A percentile compares a stretch with the other conserved stretches of the same genome.
These are phyloP conservation scores for Pythium oligandrum DNA, from an alignment of 352 stramenopile genomes.

Conservation along the genomic window DNA sequence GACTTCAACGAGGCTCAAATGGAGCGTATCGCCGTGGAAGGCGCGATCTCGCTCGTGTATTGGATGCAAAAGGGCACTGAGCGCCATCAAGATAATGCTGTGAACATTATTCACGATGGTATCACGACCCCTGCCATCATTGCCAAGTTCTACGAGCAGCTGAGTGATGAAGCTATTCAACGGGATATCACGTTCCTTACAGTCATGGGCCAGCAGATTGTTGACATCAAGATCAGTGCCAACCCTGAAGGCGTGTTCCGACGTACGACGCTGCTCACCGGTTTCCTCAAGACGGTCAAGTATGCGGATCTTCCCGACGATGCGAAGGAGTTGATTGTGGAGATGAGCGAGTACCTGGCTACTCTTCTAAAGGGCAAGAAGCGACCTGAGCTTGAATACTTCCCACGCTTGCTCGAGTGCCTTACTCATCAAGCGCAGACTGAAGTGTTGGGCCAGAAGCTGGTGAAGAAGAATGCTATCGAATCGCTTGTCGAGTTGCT, in stretches of 20 bases:
- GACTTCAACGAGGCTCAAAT: slow-evolving; percentile 49
- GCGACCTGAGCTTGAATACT: slow-evolving; percentile 12
- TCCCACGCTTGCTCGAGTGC: slow-evolving; percentile 36
- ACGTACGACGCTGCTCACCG: slow-evolving; percentile 49
- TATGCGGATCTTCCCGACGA: slow-evolving; percentile 34
- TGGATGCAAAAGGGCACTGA: slow-evolving; percentile 85
- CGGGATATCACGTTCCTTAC: slow-evolving; percentile 58
- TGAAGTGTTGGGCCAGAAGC: slow-evolving; percentile 30
- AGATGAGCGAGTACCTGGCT: slow-evolving; percentile 53
- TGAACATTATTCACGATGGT: slow-evolving; percentile 69
- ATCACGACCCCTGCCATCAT: slow-evolving; percentile 34
- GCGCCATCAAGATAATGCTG: slow-evolving; percentile 73
- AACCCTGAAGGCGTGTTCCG: slow-evolving; percentile 65
- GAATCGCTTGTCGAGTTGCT: slow-evolving; percentile 48
- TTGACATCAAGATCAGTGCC: slow-evolving; percentile 52
- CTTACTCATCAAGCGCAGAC: slow-evolving; percentile 23
- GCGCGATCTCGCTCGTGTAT: slow-evolving; percentile 65
- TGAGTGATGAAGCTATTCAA: slow-evolving; percentile 41
- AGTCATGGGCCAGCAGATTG: slow-evolving; percentile 59
- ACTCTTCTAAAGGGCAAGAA: slow-evolving; percentile 14
- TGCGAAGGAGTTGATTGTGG: slow-evolving; percentile 52
- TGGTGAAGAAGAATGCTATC: slow-evolving; percentile 52
- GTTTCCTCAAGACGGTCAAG: slow-evolving; percentile 48
- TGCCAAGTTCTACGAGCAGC: slow-evolving; percentile 57
- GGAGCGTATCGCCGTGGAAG: slow-evolving; percentile 68